Evolutionary conservation across 139 green algal species (phyloP).

Genomic region (Chlorella vulgaris): DNA sequence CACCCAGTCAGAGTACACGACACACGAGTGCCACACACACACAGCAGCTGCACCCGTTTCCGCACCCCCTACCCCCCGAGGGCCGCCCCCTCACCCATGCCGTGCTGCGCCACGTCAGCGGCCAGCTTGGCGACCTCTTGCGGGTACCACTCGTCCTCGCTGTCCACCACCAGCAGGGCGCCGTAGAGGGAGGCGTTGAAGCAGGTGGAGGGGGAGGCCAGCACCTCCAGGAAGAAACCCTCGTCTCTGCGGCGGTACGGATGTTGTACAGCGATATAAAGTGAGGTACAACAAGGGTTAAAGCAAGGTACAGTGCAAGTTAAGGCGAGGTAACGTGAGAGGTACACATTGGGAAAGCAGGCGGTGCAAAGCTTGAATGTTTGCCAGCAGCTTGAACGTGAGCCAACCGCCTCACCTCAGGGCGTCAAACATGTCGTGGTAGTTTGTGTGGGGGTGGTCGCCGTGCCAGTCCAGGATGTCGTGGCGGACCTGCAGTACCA

Average conservation of each 20-base stretch:
- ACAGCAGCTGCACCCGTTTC: background rate
- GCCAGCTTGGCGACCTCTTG: constrained; percentile 87
- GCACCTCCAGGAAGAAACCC: constrained; percentile 87
- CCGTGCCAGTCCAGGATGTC: constrained; percentile 99
- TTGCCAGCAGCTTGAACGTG: too few relatives aligned
- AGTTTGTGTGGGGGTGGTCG: constrained; percentile 98
- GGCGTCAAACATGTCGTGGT: constrained; percentile 83
- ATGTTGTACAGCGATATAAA: background rate
- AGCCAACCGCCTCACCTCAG: constrained; percentile 68
- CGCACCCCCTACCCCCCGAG: background rate
- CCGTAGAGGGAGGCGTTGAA: constrained; percentile 92
- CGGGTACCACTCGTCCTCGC: constrained; percentile 92
- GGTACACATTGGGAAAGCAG: too few relatives aligned
- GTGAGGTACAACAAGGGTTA: too few relatives aligned
- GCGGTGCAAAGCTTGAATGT: too few relatives aligned
- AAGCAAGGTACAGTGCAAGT: too few relatives aligned
- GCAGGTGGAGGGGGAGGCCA: constrained; percentile 91
- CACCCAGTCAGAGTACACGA: too few relatives aligned
- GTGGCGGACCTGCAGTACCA: constrained; percentile 34
- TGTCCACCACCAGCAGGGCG: constrained; percentile 88
- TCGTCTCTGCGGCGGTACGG: constrained; percentile 31
- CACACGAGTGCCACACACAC: too few relatives aligned
- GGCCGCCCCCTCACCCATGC: background rate
- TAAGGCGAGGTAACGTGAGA: too few relatives aligned
- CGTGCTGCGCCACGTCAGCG: constrained; percentile 3